phyloP scores from a whole-genome alignment of 331 rosid genomes.

The Malus hybrid region DNA sequence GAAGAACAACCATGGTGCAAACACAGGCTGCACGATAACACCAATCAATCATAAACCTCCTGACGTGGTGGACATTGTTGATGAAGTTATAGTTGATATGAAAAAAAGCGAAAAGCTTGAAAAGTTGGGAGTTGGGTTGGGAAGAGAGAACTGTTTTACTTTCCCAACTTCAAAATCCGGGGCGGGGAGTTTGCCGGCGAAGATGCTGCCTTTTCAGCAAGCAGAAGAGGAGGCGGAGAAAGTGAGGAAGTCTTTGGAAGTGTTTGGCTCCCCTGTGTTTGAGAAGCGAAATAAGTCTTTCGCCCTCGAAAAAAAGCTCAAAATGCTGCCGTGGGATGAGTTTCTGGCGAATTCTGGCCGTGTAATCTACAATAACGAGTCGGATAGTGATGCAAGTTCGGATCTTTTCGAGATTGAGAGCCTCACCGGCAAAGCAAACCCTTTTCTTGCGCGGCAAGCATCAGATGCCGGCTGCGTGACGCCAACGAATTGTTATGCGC shows the following conservation, averaged over 20 bases:
- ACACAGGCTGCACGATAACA: conserved; percentile 18
- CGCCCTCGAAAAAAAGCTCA: conserved; percentile 54
- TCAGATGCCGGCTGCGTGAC: conserved; percentile 53
- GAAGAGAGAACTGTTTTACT: conserved; percentile 19
- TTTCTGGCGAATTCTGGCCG: conserved; percentile 20
- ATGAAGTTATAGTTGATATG: conserved; percentile 15
- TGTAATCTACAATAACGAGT: conserved; percentile 30
- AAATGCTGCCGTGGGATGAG: conserved; percentile 43
- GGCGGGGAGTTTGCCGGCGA: conserved; percentile 17
- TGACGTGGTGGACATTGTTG: conserved; percentile 1
- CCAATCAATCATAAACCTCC: conserved; percentile 13
- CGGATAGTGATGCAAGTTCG: conserved; percentile 87
- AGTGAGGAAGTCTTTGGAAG: conserved; percentile 56
- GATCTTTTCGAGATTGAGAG: conserved; percentile 88
- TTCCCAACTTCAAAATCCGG: conserved; percentile 24
- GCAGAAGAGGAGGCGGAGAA: conserved; percentile 34
- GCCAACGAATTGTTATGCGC: conserved; percentile 75
- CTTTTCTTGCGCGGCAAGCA: conserved; percentile 35
- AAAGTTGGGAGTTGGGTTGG: conserved; percentile 21
- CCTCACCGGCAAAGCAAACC: conserved; percentile 41
- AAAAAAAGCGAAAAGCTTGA: conserved; percentile 21
- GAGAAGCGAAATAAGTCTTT: conserved; percentile 40
- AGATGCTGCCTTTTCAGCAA: conserved; percentile 32
- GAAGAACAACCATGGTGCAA: conserved; percentile 9
- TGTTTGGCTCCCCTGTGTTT: conserved; percentile 71